Base-by-base conservation (phyloP, 2,329 filamentous ascomycete species). In the Juglanconis sp. region DNA sequence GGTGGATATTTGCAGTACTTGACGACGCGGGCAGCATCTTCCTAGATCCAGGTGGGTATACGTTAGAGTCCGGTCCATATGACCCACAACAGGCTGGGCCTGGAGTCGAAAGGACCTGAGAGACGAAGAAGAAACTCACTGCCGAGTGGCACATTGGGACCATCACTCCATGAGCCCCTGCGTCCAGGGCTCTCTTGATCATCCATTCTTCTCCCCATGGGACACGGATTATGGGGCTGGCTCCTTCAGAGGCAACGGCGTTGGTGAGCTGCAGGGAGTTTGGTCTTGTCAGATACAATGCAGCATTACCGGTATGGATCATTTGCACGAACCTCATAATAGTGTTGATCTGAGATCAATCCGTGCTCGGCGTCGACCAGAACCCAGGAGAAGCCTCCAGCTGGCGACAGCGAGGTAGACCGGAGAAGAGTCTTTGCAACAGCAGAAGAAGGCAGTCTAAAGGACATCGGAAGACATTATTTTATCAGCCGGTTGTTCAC, bases 101-200 rank as follows among this genome's bases (percentile, higher is more conserved):
- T 17, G 9, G n/a, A 3, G 10, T 47, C 17, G 44, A 30, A 24
- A 17, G 5, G 7, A 3, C 10, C 10, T 10, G 31, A 31, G 11
- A 31, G 8, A 5, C 31, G 13, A 13, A 31, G 31, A 48, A 31
- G 10, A 31, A 11, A 52, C 48, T 5, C 31, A 58, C 66, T 40
- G 63, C 59, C 1, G 64, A 62, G 61, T 68, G 66, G 62, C 66
- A 66, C 66, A 68, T 68, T 4, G 81, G 82, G 4, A 83, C 81
- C 34, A 85, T 72, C 40, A 87, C 77, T 36, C 82, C 84, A 67
- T 87, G 83, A 7, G 84, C 83, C 42, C 84, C 84, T 49, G 81
- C 73, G 65, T 87, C 84, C 42, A 87, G 76, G 10, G 84, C 84
- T 54, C 83, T 74, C 68, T 87, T 86, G 60, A 86, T 81, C 82